Base-by-base conservation (phyloP, 2,329 filamentous ascomycete genomes). In the Atkinsonella texensis region DNA sequence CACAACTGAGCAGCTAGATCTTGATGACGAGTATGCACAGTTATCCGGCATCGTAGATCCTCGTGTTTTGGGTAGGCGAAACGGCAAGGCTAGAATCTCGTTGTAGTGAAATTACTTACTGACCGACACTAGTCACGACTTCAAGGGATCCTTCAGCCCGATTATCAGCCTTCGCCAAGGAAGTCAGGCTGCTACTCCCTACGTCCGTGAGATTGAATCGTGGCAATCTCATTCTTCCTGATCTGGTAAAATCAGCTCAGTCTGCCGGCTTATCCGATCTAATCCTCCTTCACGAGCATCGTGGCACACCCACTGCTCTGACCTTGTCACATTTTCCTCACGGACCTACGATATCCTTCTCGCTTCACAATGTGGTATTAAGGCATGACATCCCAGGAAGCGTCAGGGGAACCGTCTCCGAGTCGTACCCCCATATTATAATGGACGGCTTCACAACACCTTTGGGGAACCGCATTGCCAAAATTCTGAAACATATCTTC, bases 21-120 rank as follows among this genome's bases (percentile, higher is more conserved):
- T 94, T 18, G 88, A 94, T 63, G 88, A 95, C 62, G 91, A 97
- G 70, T 97, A 96, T 66, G 81, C 85, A 23, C 83, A 90, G 58
- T 79, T 96, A 1, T 93, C 87, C n/a, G 93, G 93, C 33, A 81
- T 97, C 40, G 81, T 93, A 39, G 93, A 97, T 59, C 89, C 91
- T 7, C 79, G 90, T 50, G 83, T 95, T 4, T 78, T 97, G 7
- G 49, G 87, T 96, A 48, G 95, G 89, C 91, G 3, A 11, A 44
- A 9, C 13, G 10, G 40, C 77, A 33, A 7, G 17, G n/a, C 17
- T 38, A 7, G 31, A 18, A 10, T 13, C 2, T 18, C 13, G 8
- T 28, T 35, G 28, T 13, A 23, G 11, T 32, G 11, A 5, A 15
- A 50, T 10, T 20, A 33, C 48, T 17, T 39, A 45, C 48, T 50